A percentile compares a stretch with the other conserved stretches of the same genome.
phyloP scores from a whole-genome alignment of 148 eudicot species.

The Rhododendron ferrugineum region DNA sequence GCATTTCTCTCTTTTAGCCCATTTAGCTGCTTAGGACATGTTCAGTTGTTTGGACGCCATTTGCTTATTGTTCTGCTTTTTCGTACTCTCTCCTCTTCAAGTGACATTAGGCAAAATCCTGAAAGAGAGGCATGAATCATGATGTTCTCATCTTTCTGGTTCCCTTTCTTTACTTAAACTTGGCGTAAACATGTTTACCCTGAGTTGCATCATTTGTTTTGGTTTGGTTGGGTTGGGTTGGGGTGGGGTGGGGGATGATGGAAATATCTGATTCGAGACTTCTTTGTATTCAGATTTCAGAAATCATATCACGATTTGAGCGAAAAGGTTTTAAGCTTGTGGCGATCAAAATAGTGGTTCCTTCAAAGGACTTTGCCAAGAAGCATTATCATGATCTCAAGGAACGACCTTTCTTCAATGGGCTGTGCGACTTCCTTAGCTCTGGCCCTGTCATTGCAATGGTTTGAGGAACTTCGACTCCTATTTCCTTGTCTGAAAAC shows the following conservation, averaged over 20 bases:
- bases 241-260: background rate
- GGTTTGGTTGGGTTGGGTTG: background rate
- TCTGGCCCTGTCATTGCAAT: constrained; percentile 98
- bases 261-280: background rate
- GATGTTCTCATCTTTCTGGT: background rate
- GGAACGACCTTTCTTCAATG: constrained; percentile 90
- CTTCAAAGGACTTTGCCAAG: constrained; percentile 83
- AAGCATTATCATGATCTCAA: constrained; percentile 96
- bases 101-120: background rate
- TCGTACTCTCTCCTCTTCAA: background rate
- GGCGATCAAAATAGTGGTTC: constrained; percentile 71
- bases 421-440: constrained; percentile 91
- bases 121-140: background rate
- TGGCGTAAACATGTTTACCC: background rate
- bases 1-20: background rate
- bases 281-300: constrained; percentile 55
- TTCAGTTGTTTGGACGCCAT: background rate
- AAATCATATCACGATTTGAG: constrained; percentile 90
- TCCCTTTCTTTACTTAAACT: background rate
- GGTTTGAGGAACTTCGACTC: constrained; percentile 41
- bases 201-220: background rate
- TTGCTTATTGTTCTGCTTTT: background rate
- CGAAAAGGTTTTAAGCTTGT: constrained; percentile 95
- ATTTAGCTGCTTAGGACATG: background rate
- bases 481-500: background rate